Evolutionary conservation across 768 basidiomycete genomes (phyloP), one percentile per base, ranked within the genome.

Genomic region (Termitomyces sp.): DNA sequence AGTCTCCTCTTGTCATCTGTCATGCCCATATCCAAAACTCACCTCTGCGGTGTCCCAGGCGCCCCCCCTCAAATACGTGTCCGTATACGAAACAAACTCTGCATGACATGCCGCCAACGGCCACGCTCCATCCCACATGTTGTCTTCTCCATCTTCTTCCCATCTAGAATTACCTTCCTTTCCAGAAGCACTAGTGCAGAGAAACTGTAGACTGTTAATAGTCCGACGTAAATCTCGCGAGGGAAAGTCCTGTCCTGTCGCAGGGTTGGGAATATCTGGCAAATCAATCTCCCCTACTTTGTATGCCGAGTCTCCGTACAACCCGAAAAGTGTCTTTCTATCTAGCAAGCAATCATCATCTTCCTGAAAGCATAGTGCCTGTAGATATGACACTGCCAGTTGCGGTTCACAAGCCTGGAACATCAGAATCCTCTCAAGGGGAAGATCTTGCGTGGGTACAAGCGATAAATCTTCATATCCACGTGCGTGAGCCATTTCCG

Each of bases 361-460:
- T 66, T 89, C 84, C 3, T 72, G 73, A 21, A 73, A 70, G 58
- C 83, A 84, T 48, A 93, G 62, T 24, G 74, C 74, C 67, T 85
- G 77, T 32, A 96, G 80, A 70, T 88, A 93, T 8, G 85, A 83
- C 15, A 73, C 75, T 21, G 84, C 83, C 38, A 86, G 69, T 19
- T 70, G 58, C 7, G 79, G 61, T 24, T 77, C 71, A 65, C 85
- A 83, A 53, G 88, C 77, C 52, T 75, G 61, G 67, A 96, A 96
- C 17, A 69, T 65, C 49, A 95, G 76, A 24, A 81, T 79, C 0
- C 74, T 75, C 67, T 97, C 93, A 19, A 95, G 68, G 7, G 93
- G 89, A 38, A 99, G 80, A 54, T 88, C 85, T 12, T 68, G 66
- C 40, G 80, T 64, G 3, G 95, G 95, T 30, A 98, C 78, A 45